Percentiles rank a stretch among this genome's conserved stretches.
These are phyloP conservation scores for Alternaria longipes DNA, from an alignment of 2,329 filamentous ascomycete genomes.

Conservation along the genomic window DNA sequence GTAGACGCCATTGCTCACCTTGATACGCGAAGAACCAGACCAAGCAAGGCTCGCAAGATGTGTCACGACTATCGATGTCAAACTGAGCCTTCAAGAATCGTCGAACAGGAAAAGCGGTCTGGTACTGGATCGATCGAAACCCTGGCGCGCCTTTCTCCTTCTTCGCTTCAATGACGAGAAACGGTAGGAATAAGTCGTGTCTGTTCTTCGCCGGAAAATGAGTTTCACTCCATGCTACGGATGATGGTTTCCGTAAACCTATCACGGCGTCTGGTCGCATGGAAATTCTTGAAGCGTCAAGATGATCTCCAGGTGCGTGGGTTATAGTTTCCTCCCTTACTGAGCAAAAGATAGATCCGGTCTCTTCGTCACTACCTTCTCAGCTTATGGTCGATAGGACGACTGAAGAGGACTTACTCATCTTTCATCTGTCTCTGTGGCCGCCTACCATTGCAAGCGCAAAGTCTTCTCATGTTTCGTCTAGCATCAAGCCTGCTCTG, in stretches of 20 bases:
- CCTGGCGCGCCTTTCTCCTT: constrained; percentile 17
- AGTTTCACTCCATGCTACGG: neutral
- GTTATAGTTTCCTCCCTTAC: neutral
- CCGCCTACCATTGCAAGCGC: neutral
- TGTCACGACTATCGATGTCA: constrained; percentile 1
- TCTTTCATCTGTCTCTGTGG: neutral
- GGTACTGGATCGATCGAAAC: constrained; percentile 21
- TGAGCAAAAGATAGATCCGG: constrained; percentile 6
- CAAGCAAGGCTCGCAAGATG: constrained; percentile 17
- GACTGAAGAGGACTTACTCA: neutral
- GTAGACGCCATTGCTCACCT: constrained; percentile 28
- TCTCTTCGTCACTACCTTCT: constrained; percentile 11
- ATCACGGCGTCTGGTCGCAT: constrained; percentile 27
- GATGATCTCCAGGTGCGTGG: constrained; percentile 9
- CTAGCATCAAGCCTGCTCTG: constrained; percentile 3
- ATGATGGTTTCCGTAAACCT: constrained; percentile 12
- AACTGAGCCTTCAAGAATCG: constrained; percentile 23
- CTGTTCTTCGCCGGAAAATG: constrained; percentile 11
- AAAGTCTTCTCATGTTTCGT: neutral
- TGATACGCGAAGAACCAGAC: constrained; percentile 33
- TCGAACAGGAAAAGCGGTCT: constrained; percentile 27
- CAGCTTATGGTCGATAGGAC: neutral
- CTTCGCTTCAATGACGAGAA: constrained; percentile 33
- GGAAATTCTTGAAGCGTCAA: constrained; percentile 7
- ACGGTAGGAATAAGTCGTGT: constrained; percentile 16